These are phyloP conservation scores for Penicillium sclerotigenum DNA, from an alignment of 2,329 filamentous ascomycete genomes.

Conservation along the genomic window DNA sequence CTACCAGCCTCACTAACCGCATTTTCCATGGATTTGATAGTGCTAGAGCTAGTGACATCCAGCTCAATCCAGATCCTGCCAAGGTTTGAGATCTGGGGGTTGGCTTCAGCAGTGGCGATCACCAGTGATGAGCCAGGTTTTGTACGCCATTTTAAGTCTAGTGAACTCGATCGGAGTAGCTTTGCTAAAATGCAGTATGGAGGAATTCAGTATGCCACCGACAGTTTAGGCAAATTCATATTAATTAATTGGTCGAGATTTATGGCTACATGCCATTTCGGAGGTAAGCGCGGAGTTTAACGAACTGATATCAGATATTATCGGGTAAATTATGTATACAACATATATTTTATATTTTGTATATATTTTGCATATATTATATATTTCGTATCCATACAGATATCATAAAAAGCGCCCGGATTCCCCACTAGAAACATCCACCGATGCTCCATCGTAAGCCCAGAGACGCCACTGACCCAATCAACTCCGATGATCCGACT, in stretches of 20 bases:
- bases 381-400: not conserved
- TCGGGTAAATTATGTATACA: too few relatives aligned
- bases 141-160: not conserved
- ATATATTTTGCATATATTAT: too few relatives aligned
- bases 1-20: not conserved
- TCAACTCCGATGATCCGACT: not conserved
- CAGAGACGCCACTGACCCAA: slow-evolving; percentile 4
- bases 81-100: not conserved
- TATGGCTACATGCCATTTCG: not conserved
- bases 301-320: too few relatives aligned
- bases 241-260: not conserved
- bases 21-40: not conserved
- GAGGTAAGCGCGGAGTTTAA: not conserved
- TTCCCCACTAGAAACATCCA: not conserved
- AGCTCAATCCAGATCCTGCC: not conserved
- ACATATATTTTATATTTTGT: too few relatives aligned
- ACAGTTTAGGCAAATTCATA: not conserved
- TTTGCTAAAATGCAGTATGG: not conserved
- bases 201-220: not conserved
- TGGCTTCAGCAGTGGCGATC: not conserved
- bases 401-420: not conserved
- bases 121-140: not conserved
- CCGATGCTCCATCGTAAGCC: not conserved
- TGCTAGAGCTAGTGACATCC: not conserved
- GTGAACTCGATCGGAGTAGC: not conserved